These are phyloP conservation scores for Penicillium italicum DNA, from an alignment of 2,329 filamentous ascomycete genomes.

Conservation along the genomic window DNA sequence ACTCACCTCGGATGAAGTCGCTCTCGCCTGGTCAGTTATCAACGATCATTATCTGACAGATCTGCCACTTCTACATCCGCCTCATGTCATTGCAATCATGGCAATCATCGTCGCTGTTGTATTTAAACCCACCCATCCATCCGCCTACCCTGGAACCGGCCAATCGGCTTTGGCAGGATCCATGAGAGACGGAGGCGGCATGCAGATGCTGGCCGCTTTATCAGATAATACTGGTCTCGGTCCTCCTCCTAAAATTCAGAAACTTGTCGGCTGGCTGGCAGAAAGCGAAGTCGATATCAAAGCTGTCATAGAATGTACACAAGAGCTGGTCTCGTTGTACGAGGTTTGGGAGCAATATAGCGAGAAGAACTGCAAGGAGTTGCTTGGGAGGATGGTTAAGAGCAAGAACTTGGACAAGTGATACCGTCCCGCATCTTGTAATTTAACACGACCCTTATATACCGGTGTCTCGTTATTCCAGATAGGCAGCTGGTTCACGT, in stretches of 20 bases:
- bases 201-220: conserved; percentile 35
- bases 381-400: conserved; percentile 61
- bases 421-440: conserved; percentile 10
- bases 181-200: conserved; percentile 36
- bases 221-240: conserved; percentile 31
- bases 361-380: conserved; percentile 63
- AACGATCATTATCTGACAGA: conserved; percentile 94
- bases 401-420: conserved; percentile 56
- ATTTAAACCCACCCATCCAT: conserved; percentile 61
- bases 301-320: conserved; percentile 80
- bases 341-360: conserved; percentile 67
- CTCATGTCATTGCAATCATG: conserved; percentile 84
- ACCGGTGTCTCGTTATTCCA: not conserved
- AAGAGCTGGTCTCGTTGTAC: conserved; percentile 88
- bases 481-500: not conserved
- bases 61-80: conserved; percentile 76
- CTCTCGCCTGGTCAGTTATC: conserved; percentile 75
- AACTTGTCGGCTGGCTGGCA: conserved; percentile 75
- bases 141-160: conserved; percentile 29
- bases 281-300: conserved; percentile 83
- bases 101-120: conserved; percentile 82
- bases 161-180: conserved; percentile 33
- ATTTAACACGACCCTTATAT: not conserved
- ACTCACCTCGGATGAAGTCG: conserved; percentile 72
- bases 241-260: conserved; percentile 49